phyloP scores from a whole-genome alignment of 2,329 filamentous ascomycete genomes.

The Hymenotorrendiella dingleyae region DNA sequence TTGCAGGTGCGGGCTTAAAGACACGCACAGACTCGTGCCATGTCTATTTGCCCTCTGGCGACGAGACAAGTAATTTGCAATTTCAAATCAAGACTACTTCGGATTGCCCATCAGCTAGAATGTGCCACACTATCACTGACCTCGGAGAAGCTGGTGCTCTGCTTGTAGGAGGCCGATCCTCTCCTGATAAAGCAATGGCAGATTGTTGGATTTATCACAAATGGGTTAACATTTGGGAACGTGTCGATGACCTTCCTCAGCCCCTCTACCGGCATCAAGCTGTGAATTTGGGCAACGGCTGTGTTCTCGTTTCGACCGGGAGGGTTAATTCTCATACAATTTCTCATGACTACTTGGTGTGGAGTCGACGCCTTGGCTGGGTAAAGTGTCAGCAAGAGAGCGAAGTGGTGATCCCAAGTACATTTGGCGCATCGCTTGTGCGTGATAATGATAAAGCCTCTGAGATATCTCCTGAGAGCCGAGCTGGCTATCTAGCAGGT shows the following conservation, averaged over 20 bases:
- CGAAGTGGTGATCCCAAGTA: constrained; percentile 8
- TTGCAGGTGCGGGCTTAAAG: constrained; percentile 33
- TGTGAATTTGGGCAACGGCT: constrained; percentile 43
- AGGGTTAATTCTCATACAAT: constrained; percentile 24
- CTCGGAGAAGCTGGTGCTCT: constrained; percentile 54
- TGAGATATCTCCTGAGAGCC: constrained; percentile 17
- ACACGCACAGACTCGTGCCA: constrained; percentile 40
- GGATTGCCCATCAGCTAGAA: constrained; percentile 40
- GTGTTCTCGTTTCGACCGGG: constrained; percentile 35
- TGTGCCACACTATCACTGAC: constrained; percentile 73
- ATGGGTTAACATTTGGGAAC: constrained; percentile 51
- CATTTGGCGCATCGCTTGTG: constrained; percentile 23
- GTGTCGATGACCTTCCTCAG: constrained; percentile 58
- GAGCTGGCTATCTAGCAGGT: constrained; percentile 59
- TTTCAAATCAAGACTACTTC: neutral
- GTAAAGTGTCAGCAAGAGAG: constrained; percentile 15
- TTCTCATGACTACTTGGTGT: constrained; percentile 22
- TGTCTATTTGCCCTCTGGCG: constrained; percentile 24
- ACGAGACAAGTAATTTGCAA: neutral
- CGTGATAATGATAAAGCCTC: neutral
- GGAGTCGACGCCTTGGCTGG: constrained; percentile 29
- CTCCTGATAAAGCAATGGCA: constrained; percentile 59
- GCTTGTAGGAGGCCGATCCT: constrained; percentile 72
- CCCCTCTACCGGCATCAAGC: constrained; percentile 72
- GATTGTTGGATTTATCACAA: constrained; percentile 72